Evolutionary conservation across 208 protist genomes (phyloP).

Genomic region (Acanthamoeba triangularis): DNA sequence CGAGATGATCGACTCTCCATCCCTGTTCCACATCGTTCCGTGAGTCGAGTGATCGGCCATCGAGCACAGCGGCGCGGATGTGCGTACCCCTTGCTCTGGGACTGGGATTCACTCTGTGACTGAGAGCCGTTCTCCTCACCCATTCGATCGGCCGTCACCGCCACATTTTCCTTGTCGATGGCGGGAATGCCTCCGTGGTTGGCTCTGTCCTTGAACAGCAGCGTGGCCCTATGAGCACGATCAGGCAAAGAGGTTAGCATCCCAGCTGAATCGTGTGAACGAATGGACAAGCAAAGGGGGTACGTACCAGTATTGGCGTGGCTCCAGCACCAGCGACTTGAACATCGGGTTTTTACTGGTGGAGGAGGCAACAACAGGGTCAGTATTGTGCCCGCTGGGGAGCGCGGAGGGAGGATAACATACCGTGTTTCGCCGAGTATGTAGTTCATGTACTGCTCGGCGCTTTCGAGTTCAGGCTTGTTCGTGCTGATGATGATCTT

Average conservation of each 20-base stretch:
- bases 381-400: neutral
- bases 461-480: slow-evolving; percentile 84
- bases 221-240: slow-evolving; percentile 34
- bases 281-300: neutral
- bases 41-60: neutral
- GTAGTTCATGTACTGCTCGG: slow-evolving; percentile 85
- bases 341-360: slow-evolving; percentile 5
- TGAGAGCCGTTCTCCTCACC: neutral
- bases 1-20: slow-evolving; percentile 57
- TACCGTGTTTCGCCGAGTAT: slow-evolving; percentile 80
- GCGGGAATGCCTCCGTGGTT: slow-evolving; percentile 82
- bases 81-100: slow-evolving; percentile 39
- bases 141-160: neutral
- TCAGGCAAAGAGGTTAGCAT: neutral
- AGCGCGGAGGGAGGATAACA: neutral
- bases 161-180: slow-evolving; percentile 44
- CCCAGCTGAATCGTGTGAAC: neutral
- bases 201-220: slow-evolving; percentile 83
- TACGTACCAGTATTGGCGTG: slow-evolving; percentile 81
- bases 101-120: slow-evolving; percentile 1
- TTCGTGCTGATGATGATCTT: slow-evolving; percentile 86
- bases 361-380: neutral
- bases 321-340: slow-evolving; percentile 75
- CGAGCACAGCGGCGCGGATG: neutral
- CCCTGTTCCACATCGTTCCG: neutral